Evolutionary conservation across 345 rosid genomes (phyloP).

Genomic region (Populus tremula): DNA sequence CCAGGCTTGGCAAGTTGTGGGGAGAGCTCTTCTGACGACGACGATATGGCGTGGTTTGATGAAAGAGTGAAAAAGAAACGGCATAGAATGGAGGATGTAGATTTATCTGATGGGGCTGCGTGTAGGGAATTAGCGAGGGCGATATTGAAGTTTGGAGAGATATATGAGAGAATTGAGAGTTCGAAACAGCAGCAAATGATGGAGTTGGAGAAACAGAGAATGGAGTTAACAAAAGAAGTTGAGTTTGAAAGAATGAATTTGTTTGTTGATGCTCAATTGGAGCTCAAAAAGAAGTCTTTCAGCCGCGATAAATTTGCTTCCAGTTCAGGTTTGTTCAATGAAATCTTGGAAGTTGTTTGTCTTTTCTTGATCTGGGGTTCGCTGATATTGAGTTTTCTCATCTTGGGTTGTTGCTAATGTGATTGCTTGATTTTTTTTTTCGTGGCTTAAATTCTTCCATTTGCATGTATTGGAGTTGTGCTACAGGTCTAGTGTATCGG

Average conservation of each 20-base stretch:
- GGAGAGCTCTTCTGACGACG: constrained; percentile 1
- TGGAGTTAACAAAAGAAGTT: constrained; percentile 29
- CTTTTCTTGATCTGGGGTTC: background rate
- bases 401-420: background rate
- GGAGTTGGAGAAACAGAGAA: constrained; percentile 34
- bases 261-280: constrained; percentile 20
- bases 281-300: constrained; percentile 1
- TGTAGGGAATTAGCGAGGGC: constrained; percentile 27
- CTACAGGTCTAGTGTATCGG: background rate
- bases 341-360: background rate
- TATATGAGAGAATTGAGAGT: constrained; percentile 25
- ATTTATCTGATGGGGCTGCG: constrained; percentile 20
- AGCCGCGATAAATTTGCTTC: background rate
- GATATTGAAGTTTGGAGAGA: constrained; percentile 27
- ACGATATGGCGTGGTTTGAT: constrained; percentile 12
- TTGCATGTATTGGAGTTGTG: background rate
- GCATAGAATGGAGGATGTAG: constrained; percentile 23
- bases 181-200: constrained; percentile 22
- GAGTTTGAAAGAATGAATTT: constrained; percentile 27
- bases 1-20: background rate
- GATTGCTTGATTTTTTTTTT: background rate
- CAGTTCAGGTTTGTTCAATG: constrained; percentile 9
- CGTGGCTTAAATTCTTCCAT: background rate
- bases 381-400: background rate
- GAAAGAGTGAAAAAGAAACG: constrained; percentile 22